Conservation (phyloP, 176 grass and related monocot genomes). For the Aechmea fasciata region DNA sequence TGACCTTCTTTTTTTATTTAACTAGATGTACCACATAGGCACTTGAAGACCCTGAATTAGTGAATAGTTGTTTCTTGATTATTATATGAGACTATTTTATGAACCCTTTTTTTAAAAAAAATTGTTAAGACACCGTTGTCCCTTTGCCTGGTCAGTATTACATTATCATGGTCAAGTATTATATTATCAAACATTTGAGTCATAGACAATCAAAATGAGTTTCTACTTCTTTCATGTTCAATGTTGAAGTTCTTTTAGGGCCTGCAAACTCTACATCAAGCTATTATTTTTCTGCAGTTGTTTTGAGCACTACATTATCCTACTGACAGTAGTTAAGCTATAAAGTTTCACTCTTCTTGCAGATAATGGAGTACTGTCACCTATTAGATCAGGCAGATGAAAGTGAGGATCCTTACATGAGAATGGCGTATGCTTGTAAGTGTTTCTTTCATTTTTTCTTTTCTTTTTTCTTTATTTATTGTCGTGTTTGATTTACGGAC, state of each 20-base stretch:
- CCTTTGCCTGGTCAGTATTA: no score
- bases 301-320: not conserved
- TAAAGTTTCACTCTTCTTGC: slow-evolving; percentile 6
- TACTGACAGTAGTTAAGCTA: not conserved
- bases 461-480: slow-evolving; percentile 11
- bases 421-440: slow-evolving; percentile 81
- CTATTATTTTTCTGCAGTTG: not conserved
- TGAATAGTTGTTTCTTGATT: no score
- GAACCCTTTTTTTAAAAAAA: no score
- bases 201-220: not conserved
- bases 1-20: no score
- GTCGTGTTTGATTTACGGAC: not conserved
- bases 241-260: not conserved
- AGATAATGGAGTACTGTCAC: slow-evolving; percentile 94
- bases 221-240: not conserved
- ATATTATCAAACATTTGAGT: no score
- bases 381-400: slow-evolving; percentile 95
- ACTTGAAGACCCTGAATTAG: no score
- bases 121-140: no score
- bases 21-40: no score
- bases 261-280: not conserved
- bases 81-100: no score
- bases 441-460: slow-evolving; percentile 10
- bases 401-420: slow-evolving; percentile 90
- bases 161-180: not conserved